phyloP scores from a whole-genome alignment of 2,329 filamentous ascomycete genomes.

The Parastagonospora nodorum region DNA sequence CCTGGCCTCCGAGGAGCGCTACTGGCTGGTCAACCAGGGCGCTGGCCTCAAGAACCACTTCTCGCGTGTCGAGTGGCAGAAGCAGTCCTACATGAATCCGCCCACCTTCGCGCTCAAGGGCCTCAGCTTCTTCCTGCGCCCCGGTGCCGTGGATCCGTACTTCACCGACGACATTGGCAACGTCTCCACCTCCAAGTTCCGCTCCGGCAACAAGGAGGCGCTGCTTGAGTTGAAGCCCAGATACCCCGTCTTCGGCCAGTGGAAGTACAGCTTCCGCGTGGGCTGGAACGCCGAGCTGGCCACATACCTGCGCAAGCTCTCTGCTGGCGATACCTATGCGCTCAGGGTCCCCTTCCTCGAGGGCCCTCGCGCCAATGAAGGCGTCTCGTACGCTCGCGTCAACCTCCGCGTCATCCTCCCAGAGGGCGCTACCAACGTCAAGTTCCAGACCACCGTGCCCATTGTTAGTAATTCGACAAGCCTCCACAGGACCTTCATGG shows the following conservation, averaged over 20 bases:
- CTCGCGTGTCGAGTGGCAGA: conserved; percentile 55
- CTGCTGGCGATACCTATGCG: conserved; percentile 72
- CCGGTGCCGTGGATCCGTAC: conserved; percentile 85
- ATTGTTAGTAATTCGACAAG: conserved; percentile 65
- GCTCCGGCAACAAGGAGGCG: conserved; percentile 76
- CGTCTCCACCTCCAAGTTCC: conserved; percentile 90
- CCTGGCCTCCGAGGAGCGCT: conserved; percentile 90
- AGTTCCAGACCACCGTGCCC: conserved; percentile 76
- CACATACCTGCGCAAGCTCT: conserved; percentile 71
- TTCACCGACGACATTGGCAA: conserved; percentile 97
- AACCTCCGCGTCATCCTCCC: conserved; percentile 83
- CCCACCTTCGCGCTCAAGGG: conserved; percentile 78
- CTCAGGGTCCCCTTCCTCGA: conserved; percentile 92
- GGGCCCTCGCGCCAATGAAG: conserved; percentile 84
- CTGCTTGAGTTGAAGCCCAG: conserved; percentile 88
- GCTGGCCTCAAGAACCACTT: conserved; percentile 67
- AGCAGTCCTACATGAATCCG: conserved; percentile 71
- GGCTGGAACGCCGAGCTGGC: conserved; percentile 91
- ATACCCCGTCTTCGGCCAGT: conserved; percentile 95
- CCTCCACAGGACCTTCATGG: conserved; percentile 87
- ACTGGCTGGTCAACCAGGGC: conserved; percentile 84
- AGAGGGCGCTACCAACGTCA: conserved; percentile 86
- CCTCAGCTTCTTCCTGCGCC: conserved; percentile 76
- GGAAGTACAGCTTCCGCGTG: conserved; percentile 97
- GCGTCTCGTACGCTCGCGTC: conserved; percentile 82